Evolutionary conservation across 164 flowering plant species (phyloP), one percentile per base, ranked within the genome.

Genomic region (Vitis vinifera): DNA sequence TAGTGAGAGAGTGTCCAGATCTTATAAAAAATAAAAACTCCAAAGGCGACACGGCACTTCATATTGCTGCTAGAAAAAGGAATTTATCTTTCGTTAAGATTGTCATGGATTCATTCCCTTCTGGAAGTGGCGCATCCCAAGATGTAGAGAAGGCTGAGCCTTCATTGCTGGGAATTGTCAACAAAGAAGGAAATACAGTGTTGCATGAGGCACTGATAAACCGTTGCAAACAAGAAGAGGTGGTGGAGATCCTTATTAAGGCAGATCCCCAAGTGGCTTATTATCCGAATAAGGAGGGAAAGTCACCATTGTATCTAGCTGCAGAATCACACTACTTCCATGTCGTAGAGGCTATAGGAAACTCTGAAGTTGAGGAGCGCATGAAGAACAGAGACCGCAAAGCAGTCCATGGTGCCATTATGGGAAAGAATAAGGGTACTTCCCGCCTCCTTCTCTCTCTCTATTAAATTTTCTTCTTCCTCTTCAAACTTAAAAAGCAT

Each of bases 341-440:
- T 37, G 44, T 37, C 44, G 7, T 37, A 0, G 7, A 37, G 44
- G 44, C 7, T 37, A 59, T 23, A 10, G 4, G 31, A 23, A 59
- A 51, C 13, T 15, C 23, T 59, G 4, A 44, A 10, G 48, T 11
- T 14, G 52, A 47, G 9, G 4, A 55, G 10, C 8, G 1, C 44
- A 37, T 37, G 44, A 37, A 6, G 44, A 31, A 31, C 44, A 31
- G 44, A 31, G 44, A 6, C 44, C 15, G 13, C 0, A 3, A 31
- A 44, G 61, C 44, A 4, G 5, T 53, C 12, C 31, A 70, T 52
- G 66, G 67, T 17, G 66, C 66, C 30, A 55, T 70, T 14, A n/a
- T 4, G 30, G 31, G 57, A 44, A 52, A 37, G 23, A 62, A 62
- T 31, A 14, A 9, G 44, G 73, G 73, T 70, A 50, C 9, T 1